Evolutionary conservation across 306 rosid species (phyloP).

Genomic region (Glycine tomentella): DNA sequence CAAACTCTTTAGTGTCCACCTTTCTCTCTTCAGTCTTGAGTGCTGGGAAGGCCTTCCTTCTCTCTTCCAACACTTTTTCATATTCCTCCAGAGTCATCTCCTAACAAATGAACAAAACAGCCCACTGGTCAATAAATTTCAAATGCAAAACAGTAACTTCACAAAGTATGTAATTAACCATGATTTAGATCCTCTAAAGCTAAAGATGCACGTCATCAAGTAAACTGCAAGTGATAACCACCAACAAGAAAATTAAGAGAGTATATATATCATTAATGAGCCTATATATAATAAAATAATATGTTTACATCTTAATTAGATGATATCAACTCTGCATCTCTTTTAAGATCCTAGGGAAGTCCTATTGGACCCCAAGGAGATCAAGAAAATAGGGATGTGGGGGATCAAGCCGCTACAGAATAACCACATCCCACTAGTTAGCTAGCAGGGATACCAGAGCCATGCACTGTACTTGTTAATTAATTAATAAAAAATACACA

Average conservation of each 20-base stretch:
- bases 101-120: conserved; percentile 45
- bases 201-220: background rate
- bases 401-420: background rate
- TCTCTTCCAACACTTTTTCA: conserved; percentile 88
- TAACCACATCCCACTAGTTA: background rate
- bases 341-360: background rate
- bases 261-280: too few species aligned
- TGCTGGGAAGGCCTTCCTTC: conserved; percentile 75
- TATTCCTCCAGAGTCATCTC: conserved; percentile 98
- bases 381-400: background rate
- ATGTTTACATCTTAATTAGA: background rate
- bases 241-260: too few species aligned
- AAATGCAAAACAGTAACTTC: background rate
- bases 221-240: background rate
- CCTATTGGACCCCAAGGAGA: background rate
- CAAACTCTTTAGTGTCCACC: conserved; percentile 78
- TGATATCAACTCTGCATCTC: background rate
- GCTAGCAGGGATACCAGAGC: background rate
- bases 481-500: background rate
- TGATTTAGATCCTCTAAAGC: background rate
- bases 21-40: conserved; percentile 78
- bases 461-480: background rate
- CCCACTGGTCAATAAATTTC: background rate
- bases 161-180: background rate
- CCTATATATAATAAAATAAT: too few species aligned